These are phyloP conservation scores for Eudorina sp. DNA, from an alignment of 139 green algal genomes.

Conservation along the genomic window DNA sequence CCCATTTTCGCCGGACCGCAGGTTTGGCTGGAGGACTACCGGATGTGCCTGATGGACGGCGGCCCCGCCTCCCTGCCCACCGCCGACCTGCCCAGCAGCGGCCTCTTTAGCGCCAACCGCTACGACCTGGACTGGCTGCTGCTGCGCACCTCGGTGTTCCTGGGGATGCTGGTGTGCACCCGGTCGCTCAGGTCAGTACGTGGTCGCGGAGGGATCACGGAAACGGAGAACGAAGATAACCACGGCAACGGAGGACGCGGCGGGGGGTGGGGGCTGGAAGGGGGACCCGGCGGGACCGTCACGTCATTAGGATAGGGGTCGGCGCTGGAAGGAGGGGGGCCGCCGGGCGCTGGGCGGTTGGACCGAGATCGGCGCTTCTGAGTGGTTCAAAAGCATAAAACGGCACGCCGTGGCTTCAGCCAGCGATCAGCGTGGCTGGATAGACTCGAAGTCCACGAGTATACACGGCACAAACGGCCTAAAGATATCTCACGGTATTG, in stretches of 20 bases:
- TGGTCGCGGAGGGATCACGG: not conserved
- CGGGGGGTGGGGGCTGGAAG: not conserved
- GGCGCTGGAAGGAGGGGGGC: not conserved
- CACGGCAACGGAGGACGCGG: too few species aligned
- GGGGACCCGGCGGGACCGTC: not conserved
- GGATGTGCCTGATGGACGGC: not conserved
- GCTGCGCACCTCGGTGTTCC: not conserved
- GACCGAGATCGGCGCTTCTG: too few species aligned
- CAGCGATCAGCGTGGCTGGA: not conserved
- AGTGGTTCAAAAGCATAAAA: too few species aligned
- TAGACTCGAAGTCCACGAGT: not conserved
- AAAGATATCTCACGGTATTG: not conserved
- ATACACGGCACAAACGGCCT: not conserved
- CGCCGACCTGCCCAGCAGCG: too few species aligned
- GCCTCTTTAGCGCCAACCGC: not conserved
- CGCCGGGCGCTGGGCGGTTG: not conserved
- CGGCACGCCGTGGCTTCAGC: too few species aligned
- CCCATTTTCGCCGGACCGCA: not conserved
- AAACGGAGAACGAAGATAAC: too few species aligned
- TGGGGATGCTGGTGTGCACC: not conserved
- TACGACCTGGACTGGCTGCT: constrained; percentile 44
- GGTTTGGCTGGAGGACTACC: constrained; percentile 11
- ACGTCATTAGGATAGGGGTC: not conserved
- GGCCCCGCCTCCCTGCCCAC: not conserved
- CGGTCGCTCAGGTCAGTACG: not conserved